Conservation (phyloP, 1,139 yeast genomes). For the Diutina catenulata region DNA sequence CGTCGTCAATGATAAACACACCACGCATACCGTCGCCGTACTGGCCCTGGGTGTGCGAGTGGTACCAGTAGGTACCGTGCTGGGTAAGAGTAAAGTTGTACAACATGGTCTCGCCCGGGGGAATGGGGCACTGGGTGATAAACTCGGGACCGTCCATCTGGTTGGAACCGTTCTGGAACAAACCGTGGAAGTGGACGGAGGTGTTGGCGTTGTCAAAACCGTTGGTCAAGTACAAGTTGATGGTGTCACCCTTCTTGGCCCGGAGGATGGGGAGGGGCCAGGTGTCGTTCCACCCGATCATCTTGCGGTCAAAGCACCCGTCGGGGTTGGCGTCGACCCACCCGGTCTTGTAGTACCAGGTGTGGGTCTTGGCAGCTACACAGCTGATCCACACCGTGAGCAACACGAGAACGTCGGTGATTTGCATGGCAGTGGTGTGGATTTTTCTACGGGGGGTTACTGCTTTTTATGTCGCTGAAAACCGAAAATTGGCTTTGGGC, state of each 20-base stretch:
- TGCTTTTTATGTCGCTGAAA: no score
- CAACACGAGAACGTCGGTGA: background rate
- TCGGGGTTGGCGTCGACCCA: constrained; percentile 71
- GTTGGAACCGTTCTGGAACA: constrained; percentile 4
- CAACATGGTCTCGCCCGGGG: constrained; percentile 4
- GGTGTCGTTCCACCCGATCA: constrained; percentile 69
- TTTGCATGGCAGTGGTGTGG: no score
- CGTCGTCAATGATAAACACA: constrained; percentile 5
- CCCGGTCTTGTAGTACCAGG: constrained; percentile 61
- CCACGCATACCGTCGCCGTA: constrained; percentile 6
- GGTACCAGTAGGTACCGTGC: constrained; percentile 5
- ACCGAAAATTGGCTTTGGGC: no score
- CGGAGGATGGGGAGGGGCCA: constrained; percentile 81
- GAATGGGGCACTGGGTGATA: constrained; percentile 5
- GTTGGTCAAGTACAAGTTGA: constrained; percentile 57
- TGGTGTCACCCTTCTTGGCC: constrained; percentile 67
- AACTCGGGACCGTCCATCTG: constrained; percentile 6
- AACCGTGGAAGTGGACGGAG: constrained; percentile 5
- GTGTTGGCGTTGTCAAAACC: constrained; percentile 58
- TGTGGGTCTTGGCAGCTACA: constrained; percentile 42
- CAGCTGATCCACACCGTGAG: constrained; percentile 6
- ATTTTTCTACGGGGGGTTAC: no score
- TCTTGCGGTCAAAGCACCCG: constrained; percentile 51
- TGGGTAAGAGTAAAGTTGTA: constrained; percentile 4
- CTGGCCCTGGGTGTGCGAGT: constrained; percentile 5